Evolutionary conservation across 2,329 filamentous ascomycete genomes (phyloP).

Genomic region (Alternaria sp.): DNA sequence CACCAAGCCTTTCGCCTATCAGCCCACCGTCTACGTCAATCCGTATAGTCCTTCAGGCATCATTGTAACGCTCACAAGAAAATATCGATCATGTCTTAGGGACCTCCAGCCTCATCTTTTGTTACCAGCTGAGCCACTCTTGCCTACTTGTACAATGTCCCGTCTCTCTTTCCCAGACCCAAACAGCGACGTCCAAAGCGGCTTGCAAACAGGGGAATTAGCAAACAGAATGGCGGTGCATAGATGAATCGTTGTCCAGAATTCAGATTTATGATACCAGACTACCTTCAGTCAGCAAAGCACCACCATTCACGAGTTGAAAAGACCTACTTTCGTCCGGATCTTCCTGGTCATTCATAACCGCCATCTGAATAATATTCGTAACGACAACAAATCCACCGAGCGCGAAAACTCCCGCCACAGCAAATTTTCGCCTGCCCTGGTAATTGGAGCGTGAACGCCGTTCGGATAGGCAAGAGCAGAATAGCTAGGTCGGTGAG

Average conservation of each 20-base stretch:
- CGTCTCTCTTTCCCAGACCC: neutral
- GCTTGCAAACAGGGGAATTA: neutral
- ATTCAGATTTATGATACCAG: neutral
- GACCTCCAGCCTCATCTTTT: neutral
- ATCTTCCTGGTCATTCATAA: neutral
- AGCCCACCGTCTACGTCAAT: no score
- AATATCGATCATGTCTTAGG: neutral
- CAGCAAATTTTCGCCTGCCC: neutral
- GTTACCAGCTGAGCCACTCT: neutral
- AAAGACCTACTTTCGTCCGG: no score
- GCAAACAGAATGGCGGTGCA: conserved; percentile 9
- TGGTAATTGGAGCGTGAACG: neutral
- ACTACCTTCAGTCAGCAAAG: neutral
- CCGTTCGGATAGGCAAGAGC: conserved; percentile 1
- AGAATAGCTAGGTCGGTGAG: neutral
- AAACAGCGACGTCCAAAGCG: neutral
- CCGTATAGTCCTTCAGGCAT: neutral
- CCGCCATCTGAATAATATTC: neutral
- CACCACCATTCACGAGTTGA: neutral
- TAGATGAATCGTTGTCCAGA: conserved; percentile 1
- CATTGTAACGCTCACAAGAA: neutral
- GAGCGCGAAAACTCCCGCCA: neutral
- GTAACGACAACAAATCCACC: neutral
- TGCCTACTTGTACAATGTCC: neutral
- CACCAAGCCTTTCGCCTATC: no score